Evolutionary conservation across 768 basidiomycete genomes (phyloP), one percentile per base, ranked within the genome.

Genomic region (Amanita rimosa): DNA sequence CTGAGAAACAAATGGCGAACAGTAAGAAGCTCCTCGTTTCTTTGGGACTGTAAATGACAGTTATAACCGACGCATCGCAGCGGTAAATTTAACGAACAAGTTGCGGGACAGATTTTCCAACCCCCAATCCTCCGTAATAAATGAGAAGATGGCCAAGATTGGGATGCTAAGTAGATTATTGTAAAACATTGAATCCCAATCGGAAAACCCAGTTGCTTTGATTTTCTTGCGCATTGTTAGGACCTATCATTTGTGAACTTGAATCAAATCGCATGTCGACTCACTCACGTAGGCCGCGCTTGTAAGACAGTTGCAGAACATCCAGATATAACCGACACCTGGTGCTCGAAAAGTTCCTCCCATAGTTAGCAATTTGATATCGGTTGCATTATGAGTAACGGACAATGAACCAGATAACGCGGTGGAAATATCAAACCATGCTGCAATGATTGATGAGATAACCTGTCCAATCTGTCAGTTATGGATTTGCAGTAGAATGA

Each of bases 111-210:
- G 70, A 61, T 82, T 93, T 41, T 76, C 83, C 7, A 70, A 68
- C 31, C 83, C 76, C 96, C 96, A 99, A 61, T 96, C 81, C 67
- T 99, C 96, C 26, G 85, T 65, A 42, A 91, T 55, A 54, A 98
- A 55, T 7, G 94, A 96, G 60, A 84, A 90, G 44, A 90, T 57
- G 48, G 76, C 73, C 38, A 99, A 70, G 34, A 97, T 81, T 4
- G 96, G 96, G 57, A 98, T 94, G 16, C 91, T 95, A 45, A 98
- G 69, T 39, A 97, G 62, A 64, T 98, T 99, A 70, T 95, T 96
- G 72, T 98, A 98, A 69, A 91, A 95, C 93, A 97, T 97, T 10
- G 93, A 84, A 60, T 97, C 95, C 94, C 93, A 96, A 59, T 99
- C 95, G 43, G 92, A 75, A 69, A 98, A 97, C 16, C 90, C 90